Percentiles rank a stretch among this genome's conserved stretches.
These are phyloP conservation scores for Stromatinia cepivora DNA, from an alignment of 2,329 filamentous ascomycete genomes.

Conservation along the genomic window DNA sequence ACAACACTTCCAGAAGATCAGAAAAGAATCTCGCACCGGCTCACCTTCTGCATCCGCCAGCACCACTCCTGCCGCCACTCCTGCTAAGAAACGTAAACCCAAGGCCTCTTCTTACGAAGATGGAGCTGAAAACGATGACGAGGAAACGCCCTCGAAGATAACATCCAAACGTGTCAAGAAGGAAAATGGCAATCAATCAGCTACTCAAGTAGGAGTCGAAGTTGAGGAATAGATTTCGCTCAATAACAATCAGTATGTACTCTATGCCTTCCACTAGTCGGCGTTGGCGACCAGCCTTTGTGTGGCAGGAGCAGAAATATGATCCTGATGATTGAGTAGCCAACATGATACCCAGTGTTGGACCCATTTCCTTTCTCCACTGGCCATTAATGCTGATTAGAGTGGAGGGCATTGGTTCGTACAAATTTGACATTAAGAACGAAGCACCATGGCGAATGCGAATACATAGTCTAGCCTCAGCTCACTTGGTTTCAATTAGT, in stretches of 20 bases:
- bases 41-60: neutral
- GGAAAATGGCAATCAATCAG: neutral
- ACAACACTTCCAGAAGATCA: constrained; percentile 41
- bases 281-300: neutral
- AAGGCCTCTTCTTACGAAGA: constrained; percentile 3
- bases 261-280: neutral
- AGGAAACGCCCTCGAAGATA: constrained; percentile 11
- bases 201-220: neutral
- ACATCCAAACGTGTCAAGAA: constrained; percentile 19
- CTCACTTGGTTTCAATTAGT: neutral
- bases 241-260: neutral
- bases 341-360: neutral
- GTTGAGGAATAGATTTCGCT: neutral
- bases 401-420: neutral
- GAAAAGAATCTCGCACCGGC: constrained; percentile 26
- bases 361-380: neutral
- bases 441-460: too few relatives aligned
- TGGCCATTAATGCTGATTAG: neutral
- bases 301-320: too few relatives aligned
- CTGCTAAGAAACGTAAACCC: constrained; percentile 7
- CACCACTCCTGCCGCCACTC: constrained; percentile 5
- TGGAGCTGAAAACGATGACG: constrained; percentile 21
- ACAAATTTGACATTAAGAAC: neutral
- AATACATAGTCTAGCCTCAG: neutral
- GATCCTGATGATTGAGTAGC: neutral